Percentiles rank a stretch among this genome's conserved stretches.
Conservation (phyloP, 768 basidiomycete genomes). For the Symmetrospora coprosmae region DNA sequence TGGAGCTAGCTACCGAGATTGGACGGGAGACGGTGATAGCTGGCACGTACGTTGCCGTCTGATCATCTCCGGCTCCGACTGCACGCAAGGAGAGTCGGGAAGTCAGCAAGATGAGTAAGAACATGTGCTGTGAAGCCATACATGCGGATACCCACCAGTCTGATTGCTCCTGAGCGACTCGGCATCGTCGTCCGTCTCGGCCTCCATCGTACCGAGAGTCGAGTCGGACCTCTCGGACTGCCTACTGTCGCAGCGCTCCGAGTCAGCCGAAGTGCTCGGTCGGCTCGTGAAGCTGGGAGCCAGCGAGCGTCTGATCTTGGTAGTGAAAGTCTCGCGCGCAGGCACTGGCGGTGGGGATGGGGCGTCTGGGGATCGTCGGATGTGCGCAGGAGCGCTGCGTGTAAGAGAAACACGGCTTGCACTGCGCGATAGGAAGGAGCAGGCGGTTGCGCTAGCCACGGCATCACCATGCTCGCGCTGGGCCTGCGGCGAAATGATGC, state of each 20-base stretch:
- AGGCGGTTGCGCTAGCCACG: no score
- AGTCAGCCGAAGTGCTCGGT: not conserved
- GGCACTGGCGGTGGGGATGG: no score
- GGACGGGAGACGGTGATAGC: constrained; percentile 1
- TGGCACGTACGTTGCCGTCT: not conserved
- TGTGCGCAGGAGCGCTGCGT: no score
- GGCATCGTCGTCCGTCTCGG: not conserved
- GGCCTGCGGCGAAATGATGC: constrained; percentile 11
- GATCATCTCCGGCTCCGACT: no score
- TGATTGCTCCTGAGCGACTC: not conserved
- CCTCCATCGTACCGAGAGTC: not conserved
- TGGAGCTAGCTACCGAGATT: not conserved
- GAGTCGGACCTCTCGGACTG: no score
- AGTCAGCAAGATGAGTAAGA: not conserved
- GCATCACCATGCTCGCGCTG: not conserved
- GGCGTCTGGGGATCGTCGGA: no score
- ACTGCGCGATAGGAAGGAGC: no score
- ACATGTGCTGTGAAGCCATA: not conserved
- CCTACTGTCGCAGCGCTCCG: not conserved
- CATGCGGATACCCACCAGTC: no score
- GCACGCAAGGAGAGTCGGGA: no score
- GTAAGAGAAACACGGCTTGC: no score
- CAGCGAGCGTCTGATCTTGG: not conserved
- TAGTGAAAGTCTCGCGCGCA: no score
- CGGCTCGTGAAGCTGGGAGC: not conserved